Evolutionary conservation across 768 basidiomycete species (phyloP), one percentile per base, ranked within the genome.

Genomic region (Lyophyllum shimeji): DNA sequence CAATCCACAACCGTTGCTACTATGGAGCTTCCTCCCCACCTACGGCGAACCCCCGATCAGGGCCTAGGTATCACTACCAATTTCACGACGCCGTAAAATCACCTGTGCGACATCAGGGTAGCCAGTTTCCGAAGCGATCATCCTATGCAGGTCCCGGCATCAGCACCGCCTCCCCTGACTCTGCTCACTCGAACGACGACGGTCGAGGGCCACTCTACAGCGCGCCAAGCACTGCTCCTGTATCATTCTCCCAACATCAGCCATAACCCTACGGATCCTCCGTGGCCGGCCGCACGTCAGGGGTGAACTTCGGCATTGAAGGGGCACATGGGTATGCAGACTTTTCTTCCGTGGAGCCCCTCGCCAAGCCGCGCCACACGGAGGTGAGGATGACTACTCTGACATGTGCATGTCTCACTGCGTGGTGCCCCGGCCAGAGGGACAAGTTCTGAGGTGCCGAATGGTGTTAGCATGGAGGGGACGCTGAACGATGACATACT

Each of bases 21-120:
- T 17, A 67, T 76, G 68, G 74, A 78, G 53, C 65, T 76, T 33
- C 77, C 76, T 9, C 73, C 27, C 75, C 77, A 1, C 72, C 76
- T 34, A 59, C 75, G 63, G 67, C 67, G 20, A 47, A 62, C 51
- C 59, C 77, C 25, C n/a, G n/a, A n/a, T 56, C 65, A 20, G 61
- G 57, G 23, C 47, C 71, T 12, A 64, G 58, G 17, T 69, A 71
- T 54, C 67, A 62, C 18, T 72, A 73, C 37, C 60, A 58, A 9
- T 64, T 43, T 25, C 52, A 58, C 12, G 65, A 72, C 6, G 39
- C n/a, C 27, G 51, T 51, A 3, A 61, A 65, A 18, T 52, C 59
- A 45, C 55, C 62, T 50, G 59, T 48, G 33, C 56, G 63, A n/a
- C 63, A 62, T 33, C 58, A 61, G 11, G 50, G 40, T 9, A 53